Evolutionary conservation across 1,284 basidiomycete species (phyloP), one percentile per base, ranked within the genome.

Genomic region (Cutaneotrichosporon spelunceum): DNA sequence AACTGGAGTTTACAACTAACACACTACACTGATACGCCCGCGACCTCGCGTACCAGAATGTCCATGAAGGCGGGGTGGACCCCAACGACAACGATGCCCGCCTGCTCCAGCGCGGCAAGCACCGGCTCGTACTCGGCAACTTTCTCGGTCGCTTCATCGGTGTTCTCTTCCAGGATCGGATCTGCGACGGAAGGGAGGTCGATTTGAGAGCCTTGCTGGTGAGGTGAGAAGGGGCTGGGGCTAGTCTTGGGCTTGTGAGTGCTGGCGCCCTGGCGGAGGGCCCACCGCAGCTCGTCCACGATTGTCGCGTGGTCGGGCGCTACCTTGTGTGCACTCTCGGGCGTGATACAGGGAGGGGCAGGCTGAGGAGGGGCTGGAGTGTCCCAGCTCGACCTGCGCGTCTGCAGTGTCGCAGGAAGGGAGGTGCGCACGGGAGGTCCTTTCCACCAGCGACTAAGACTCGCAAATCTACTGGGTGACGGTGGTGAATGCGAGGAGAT

Each of bases 61-160:
- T 60, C 58, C 58, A 60, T 60, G 30, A 45, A 53, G 23, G 58
- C 53, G n/a, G 58, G 58, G 42, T 60, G 58, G 42, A 60, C 53
- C 14, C 52, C 44, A 30, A 60, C 42, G 14, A 55, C 58, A 9
- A 53, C 24, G 30, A 55, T 33, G 24, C 45, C 44, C 19, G 52
- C 39, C 24, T 19, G n/a, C 19, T 52, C 48, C 1, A 58, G 48
- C 26, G 57, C 57, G n/a, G 48, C 48, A 9, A 47, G 13, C 10
- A 58, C 47, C 5, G 45, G 30, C 47, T 34, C 56, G 47, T 36
- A 34, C 56, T 57, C 56, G 27, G 33, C 47, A 23, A 26, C 23
- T 9, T 24, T 14, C 24, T 13, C 16, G 21, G 23, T 13, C 14
- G 6, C 26, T 14, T 30, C 54, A 5, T 45, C 54, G 21, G 23